Percentiles rank a stretch among this genome's conserved stretches.
Conservation (phyloP, 2,329 filamentous ascomycete genomes). For the Penicillium expansum region DNA sequence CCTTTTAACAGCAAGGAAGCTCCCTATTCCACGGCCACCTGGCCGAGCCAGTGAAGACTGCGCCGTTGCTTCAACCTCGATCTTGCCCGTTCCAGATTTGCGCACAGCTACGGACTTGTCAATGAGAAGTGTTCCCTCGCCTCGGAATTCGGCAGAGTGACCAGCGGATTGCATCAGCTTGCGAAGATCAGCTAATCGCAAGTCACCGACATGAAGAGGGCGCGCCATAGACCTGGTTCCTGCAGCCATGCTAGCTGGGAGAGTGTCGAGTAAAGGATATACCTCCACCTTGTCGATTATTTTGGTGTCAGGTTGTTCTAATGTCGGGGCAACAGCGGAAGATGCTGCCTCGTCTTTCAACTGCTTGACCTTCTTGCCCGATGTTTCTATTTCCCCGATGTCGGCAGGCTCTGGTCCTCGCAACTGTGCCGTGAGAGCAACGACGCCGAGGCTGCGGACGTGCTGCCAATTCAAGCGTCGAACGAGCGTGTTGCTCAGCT, state of each 20-base stretch:
- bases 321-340: conserved; percentile 23
- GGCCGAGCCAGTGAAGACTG: conserved; percentile 47
- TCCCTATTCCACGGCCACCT: conserved; percentile 55
- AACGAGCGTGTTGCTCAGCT: conserved; percentile 78
- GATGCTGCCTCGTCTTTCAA: conserved; percentile 47
- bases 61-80: conserved; percentile 80
- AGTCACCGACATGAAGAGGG: conserved; percentile 89
- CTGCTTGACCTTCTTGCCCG: conserved; percentile 53
- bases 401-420: conserved; percentile 50
- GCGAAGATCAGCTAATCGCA: conserved; percentile 82
- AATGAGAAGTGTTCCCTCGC: conserved; percentile 86
- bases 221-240: conserved; percentile 75
- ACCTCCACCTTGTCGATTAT: conserved; percentile 32
- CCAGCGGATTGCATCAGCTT: conserved; percentile 77
- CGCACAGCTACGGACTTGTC: conserved; percentile 84
- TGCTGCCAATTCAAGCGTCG: conserved; percentile 92
- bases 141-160: conserved; percentile 86
- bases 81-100: conserved; percentile 80
- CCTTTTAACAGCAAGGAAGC: conserved; percentile 82
- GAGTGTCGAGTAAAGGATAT: conserved; percentile 57
- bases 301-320: conserved; percentile 12
- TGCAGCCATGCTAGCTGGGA: conserved; percentile 62
- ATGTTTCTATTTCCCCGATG: conserved; percentile 32
- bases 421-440: conserved; percentile 79
- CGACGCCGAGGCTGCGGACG: conserved; percentile 82